Percentiles rank a stretch among this genome's conserved stretches.
Evolutionary conservation across 768 basidiomycete species (phyloP).

Genomic region (Leucogyrophana mollusca): DNA sequence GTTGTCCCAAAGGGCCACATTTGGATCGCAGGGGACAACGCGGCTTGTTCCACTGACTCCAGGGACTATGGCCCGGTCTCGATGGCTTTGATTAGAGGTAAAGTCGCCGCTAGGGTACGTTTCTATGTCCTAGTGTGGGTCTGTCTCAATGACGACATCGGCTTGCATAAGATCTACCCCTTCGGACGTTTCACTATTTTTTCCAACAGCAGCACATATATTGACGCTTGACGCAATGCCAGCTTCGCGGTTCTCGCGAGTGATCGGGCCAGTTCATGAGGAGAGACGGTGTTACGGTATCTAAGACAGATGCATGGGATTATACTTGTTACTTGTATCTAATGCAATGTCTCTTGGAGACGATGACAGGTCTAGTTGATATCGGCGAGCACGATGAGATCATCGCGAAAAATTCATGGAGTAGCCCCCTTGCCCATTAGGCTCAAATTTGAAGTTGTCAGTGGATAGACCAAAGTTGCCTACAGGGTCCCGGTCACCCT

Average conservation of each 20-base stretch:
- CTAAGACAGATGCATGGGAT: too few relatives aligned
- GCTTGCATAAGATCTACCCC: conserved; percentile 26
- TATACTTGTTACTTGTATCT: too few relatives aligned
- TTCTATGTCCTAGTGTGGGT: neutral
- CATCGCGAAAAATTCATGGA: conserved; percentile 80
- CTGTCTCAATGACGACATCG: neutral
- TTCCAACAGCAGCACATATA: conserved; percentile 15
- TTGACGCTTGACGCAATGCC: conserved; percentile 14
- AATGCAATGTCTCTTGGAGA: too few relatives aligned
- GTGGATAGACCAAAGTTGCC: conserved; percentile 94
- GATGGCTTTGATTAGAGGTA: conserved; percentile 71
- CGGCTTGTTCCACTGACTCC: conserved; percentile 81
- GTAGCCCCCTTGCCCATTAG: conserved; percentile 95
- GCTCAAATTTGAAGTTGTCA: conserved; percentile 95
- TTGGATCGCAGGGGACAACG: conserved; percentile 92
- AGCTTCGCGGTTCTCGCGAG: neutral
- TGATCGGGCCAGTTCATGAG: too few relatives aligned
- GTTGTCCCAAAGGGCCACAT: conserved; percentile 81
- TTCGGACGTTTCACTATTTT: conserved; percentile 27
- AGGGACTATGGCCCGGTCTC: conserved; percentile 92
- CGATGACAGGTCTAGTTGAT: too few relatives aligned
- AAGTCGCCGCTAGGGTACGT: conserved; percentile 62
- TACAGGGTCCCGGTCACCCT: conserved; percentile 24
- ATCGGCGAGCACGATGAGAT: conserved; percentile 11
- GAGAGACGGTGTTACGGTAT: too few relatives aligned